phyloP scores from a whole-genome alignment of 345 rosid genomes.

The Populus pruinosa region DNA sequence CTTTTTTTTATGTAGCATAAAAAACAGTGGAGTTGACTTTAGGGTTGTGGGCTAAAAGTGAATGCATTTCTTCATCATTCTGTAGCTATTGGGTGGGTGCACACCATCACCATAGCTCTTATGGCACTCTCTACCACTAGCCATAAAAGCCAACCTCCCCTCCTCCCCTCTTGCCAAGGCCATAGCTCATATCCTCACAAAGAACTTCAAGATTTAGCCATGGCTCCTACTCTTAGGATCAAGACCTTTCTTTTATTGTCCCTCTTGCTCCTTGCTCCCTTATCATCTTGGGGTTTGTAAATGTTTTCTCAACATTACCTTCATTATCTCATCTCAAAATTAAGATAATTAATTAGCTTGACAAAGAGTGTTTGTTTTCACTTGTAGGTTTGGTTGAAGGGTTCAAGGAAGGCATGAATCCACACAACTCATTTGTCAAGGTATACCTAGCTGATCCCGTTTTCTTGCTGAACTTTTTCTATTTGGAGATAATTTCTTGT shows the following conservation, averaged over 20 bases:
- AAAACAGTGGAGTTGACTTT: constrained; percentile 42
- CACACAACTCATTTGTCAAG: constrained; percentile 27
- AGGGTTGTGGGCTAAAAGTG: constrained; percentile 17
- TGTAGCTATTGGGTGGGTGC: constrained; percentile 46
- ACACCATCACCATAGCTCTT: constrained; percentile 25
- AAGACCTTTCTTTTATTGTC: constrained; percentile 38
- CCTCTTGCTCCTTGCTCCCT: constrained; percentile 34
- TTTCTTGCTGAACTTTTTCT: not conserved
- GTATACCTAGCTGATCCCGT: not conserved
- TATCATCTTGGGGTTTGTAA: constrained; percentile 28
- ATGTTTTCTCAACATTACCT: not conserved
- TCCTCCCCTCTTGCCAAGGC: constrained; percentile 9
- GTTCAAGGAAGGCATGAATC: constrained; percentile 31
- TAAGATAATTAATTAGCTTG: not conserved
- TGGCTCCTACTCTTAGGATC: constrained; percentile 40
- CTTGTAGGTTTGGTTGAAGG: constrained; percentile 35
- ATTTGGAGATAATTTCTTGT: not conserved
- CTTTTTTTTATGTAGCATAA: not conserved
- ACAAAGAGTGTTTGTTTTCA: not conserved
- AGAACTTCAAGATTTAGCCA: constrained; percentile 3
- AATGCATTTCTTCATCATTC: constrained; percentile 41
- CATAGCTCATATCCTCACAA: not conserved
- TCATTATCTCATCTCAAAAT: not conserved
- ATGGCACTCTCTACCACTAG: constrained; percentile 18
- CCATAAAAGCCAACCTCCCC: constrained; percentile 20